phyloP scores from a whole-genome alignment of 2,329 filamentous ascomycete genomes.

The Sordariomycetes sp. region DNA sequence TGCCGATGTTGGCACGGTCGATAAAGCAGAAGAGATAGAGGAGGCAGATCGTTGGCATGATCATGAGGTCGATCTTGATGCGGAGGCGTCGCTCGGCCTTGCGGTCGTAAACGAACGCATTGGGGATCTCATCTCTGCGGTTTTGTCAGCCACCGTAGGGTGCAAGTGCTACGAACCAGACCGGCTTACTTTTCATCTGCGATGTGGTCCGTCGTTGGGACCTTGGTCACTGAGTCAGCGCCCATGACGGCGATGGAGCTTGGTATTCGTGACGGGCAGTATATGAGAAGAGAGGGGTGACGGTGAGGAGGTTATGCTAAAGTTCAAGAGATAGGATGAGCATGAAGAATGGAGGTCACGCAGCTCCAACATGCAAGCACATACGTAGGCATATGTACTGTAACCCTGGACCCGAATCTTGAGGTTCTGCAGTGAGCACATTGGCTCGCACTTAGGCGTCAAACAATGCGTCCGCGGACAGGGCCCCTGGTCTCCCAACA shows the following conservation, averaged over 20 bases:
- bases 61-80: slow-evolving; percentile 51
- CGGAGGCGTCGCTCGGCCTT: slow-evolving; percentile 45
- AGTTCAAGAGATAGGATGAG: too few species aligned
- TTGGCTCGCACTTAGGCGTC: too few species aligned
- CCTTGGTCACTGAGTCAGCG: background rate
- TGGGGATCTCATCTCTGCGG: slow-evolving; percentile 1
- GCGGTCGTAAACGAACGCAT: slow-evolving; percentile 1
- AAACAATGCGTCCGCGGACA: too few species aligned
- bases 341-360: too few species aligned
- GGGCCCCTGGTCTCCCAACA: too few species aligned
- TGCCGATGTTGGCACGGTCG: slow-evolving; percentile 58
- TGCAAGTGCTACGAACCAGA: too few species aligned
- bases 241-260: background rate
- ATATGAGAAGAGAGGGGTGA: background rate
- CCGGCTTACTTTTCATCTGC: too few species aligned
- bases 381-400: too few species aligned
- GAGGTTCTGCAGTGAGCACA: too few species aligned
- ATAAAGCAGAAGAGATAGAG: slow-evolving; percentile 48
- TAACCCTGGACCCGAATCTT: too few species aligned
- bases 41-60: slow-evolving; percentile 52
- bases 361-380: too few species aligned
- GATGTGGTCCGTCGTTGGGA: background rate
- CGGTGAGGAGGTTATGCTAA: background rate
- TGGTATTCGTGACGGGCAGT: background rate
- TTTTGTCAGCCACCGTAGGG: background rate